Evolutionary conservation across 768 basidiomycete genomes (phyloP), one percentile per base, ranked within the genome.

Genomic region (Leccinum arenicola): DNA sequence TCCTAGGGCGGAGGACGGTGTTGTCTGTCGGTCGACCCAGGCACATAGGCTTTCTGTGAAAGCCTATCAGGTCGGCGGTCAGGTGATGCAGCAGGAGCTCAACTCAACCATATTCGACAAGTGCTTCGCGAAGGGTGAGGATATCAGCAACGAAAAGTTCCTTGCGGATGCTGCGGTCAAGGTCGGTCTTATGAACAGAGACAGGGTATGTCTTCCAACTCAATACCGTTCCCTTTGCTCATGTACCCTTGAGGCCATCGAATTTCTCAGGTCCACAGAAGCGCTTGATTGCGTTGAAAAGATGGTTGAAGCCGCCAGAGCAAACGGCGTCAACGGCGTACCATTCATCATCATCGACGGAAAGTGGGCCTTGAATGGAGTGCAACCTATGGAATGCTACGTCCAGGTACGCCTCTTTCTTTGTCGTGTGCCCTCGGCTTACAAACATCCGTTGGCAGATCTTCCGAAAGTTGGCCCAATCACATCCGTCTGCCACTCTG

Each of bases 331-430:
- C 59, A 76, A 73, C 1, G 82, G 83, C 36, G 81, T 83, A 1
- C 83, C 83, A 0, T 83, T 81, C 68, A 75, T 80, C 56, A 78
- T 83, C 58, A 73, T 81, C 33, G 74, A 81, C 40, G 71, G 74
- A 11, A 77, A 74, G 52, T 81, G 76, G 74, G 80, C 78, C 15
- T 48, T 81, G 54, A 75, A 74, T 15, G 80, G 80, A n/a, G 77
- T 76, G 9, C 81, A 82, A 58, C 56, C 74, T 9, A 65, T 64
- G 40, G 79, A 80, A 17, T 74, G 72, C 48, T 81, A 78, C 60
- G 58, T 71, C 31, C 70, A 74, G 68, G 78, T 77, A 50, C 45
- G 73, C 21, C n/a, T 12, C n/a, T 4, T 33, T 8, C 50, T 58
- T 25, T 21, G 1, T 29, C 59, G 1, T 51, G 14, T 48, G 8